phyloP scores from a whole-genome alignment of 441 rosid species.

The Jatropha multifida region DNA sequence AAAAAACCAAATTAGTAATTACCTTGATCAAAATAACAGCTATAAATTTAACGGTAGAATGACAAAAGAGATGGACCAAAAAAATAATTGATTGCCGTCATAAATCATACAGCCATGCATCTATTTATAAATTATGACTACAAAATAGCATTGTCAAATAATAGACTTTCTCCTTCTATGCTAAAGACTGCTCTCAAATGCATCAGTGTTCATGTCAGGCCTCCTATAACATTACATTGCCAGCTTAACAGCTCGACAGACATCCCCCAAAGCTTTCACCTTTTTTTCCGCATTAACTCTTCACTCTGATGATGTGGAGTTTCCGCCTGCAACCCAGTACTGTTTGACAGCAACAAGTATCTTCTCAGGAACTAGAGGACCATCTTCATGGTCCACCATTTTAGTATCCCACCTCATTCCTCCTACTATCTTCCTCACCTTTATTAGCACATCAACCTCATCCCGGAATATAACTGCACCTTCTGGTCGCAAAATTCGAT shows the following conservation, averaged over 20 bases:
- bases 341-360: constrained; percentile 72
- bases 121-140: background rate
- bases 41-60: too few relatives aligned
- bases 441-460: constrained; percentile 69
- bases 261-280: background rate
- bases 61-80: background rate
- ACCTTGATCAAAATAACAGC: too few relatives aligned
- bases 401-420: constrained; percentile 98
- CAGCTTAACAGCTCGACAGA: constrained; percentile 3
- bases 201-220: constrained; percentile 11
- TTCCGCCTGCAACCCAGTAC: constrained; percentile 71
- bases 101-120: background rate
- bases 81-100: background rate
- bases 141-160: constrained; percentile 6
- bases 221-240: constrained; percentile 5
- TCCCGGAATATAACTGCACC: constrained; percentile 85
- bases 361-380: constrained; percentile 90
- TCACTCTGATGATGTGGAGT: constrained; percentile 62
- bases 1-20: too few relatives aligned
- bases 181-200: background rate
- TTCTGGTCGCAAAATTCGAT: constrained; percentile 89
- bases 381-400: constrained; percentile 94
- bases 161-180: constrained; percentile 8
- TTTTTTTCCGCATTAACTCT: background rate
- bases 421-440: constrained; percentile 57